Evolutionary conservation across 148 eudicot genomes (phyloP).

Genomic region (Rhododendron griersonianum): DNA sequence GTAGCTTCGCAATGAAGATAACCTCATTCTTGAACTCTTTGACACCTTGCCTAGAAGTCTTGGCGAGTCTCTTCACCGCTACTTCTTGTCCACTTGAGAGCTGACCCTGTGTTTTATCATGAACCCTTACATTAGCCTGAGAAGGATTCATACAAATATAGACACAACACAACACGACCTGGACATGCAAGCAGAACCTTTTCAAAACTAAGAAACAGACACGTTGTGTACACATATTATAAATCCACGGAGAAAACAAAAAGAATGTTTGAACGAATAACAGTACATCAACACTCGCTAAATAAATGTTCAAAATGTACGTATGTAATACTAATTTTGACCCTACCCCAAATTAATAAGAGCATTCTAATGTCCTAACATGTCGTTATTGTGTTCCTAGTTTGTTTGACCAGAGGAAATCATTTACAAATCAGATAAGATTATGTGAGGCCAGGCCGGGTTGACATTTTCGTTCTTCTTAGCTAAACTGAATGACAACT

Average conservation of each 20-base stretch:
- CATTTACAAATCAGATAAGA: no score
- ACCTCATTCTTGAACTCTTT: conserved; percentile 45
- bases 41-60: conserved; percentile 38
- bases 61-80: conserved; percentile 45
- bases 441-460: no score
- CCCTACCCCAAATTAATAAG: no score
- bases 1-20: conserved; percentile 37
- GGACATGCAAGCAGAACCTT: not conserved
- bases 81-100: conserved; percentile 33
- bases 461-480: no score
- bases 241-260: no score
- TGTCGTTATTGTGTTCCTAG: not conserved
- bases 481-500: not conserved
- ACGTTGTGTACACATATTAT: no score
- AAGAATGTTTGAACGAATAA: no score
- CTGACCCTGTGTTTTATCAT: conserved; percentile 24
- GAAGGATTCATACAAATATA: not conserved
- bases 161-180: not conserved
- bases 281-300: no score
- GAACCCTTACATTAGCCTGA: not conserved
- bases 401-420: not conserved
- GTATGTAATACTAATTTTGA: no score
- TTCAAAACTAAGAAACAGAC: no score
- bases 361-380: no score
- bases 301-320: no score